phyloP scores from a whole-genome alignment of 164 flowering plant genomes.

The Macadamia tetraphylla region DNA sequence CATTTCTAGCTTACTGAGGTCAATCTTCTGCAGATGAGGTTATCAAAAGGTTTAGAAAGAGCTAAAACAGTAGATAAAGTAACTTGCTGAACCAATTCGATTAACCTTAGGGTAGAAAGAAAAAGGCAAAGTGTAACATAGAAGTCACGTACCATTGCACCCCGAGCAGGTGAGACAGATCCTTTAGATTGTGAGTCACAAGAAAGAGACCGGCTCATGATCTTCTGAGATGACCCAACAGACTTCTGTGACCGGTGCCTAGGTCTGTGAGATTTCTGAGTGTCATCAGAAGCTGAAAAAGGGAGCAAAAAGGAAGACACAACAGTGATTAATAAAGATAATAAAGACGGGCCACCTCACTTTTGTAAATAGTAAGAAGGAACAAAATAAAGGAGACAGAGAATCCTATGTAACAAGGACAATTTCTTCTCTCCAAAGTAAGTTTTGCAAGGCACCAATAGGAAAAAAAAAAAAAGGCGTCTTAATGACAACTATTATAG shows the following conservation, averaged over 20 bases:
- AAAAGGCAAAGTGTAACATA: background rate
- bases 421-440: slow-evolving; percentile 15
- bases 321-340: slow-evolving; percentile 6
- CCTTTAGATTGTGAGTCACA: slow-evolving; percentile 77
- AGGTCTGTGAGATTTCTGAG: slow-evolving; percentile 65
- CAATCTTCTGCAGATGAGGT: slow-evolving; percentile 54
- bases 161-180: slow-evolving; percentile 48
- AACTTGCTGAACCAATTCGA: no score
- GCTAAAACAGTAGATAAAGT: background rate
- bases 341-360: slow-evolving; percentile 12
- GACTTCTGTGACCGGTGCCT: slow-evolving; percentile 66
- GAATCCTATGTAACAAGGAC: slow-evolving; percentile 41
- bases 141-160: slow-evolving; percentile 37
- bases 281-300: slow-evolving; percentile 84
- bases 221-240: slow-evolving; percentile 61
- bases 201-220: slow-evolving; percentile 65
- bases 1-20: slow-evolving; percentile 84
- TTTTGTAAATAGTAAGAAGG: slow-evolving; percentile 22
- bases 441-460: background rate
- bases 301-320: background rate
- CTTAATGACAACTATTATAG: no score
- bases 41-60: background rate
- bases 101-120: background rate
- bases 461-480: no score
- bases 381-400: slow-evolving; percentile 23